These are phyloP conservation scores for Plectranthus barbatus DNA, from an alignment of 257 asterid species.

Conservation along the genomic window DNA sequence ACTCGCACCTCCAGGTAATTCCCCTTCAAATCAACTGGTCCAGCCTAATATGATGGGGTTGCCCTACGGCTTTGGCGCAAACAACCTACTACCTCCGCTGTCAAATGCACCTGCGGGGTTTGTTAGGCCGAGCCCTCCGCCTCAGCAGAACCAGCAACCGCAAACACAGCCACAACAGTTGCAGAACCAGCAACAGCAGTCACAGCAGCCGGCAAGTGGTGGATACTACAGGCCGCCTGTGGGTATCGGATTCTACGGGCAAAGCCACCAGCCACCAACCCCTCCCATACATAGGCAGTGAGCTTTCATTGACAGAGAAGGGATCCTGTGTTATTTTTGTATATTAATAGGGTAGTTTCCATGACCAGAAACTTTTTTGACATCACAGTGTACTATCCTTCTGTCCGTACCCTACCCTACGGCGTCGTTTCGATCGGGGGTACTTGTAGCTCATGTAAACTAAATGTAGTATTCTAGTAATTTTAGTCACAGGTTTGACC, in stretches of 20 bases:
- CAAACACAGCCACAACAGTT: slow-evolving; percentile 17
- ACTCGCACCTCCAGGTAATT: slow-evolving; percentile 25
- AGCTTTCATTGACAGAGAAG: slow-evolving; percentile 12
- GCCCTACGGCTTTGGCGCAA: slow-evolving; percentile 48
- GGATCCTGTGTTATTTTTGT: slow-evolving; percentile 32
- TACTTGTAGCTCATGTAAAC: slow-evolving; percentile 34
- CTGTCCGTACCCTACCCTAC: background rate
- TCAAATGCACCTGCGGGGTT: slow-evolving; percentile 35
- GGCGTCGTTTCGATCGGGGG: background rate
- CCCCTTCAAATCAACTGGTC: slow-evolving; percentile 19
- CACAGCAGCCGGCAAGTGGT: slow-evolving; percentile 37
- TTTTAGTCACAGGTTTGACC: slow-evolving; percentile 40
- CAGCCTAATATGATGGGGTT: slow-evolving; percentile 27
- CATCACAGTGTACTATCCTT: slow-evolving; percentile 14
- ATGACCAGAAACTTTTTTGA: slow-evolving; percentile 12
- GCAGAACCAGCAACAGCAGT: no score
- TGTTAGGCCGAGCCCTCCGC: slow-evolving; percentile 42
- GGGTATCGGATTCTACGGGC: slow-evolving; percentile 81
- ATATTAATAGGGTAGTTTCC: slow-evolving; percentile 25
- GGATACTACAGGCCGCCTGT: slow-evolving; percentile 65
- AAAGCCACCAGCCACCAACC: slow-evolving; percentile 70
- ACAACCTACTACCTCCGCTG: slow-evolving; percentile 38
- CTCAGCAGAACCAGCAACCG: slow-evolving; percentile 31
- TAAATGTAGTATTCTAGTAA: slow-evolving; percentile 34
- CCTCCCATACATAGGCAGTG: slow-evolving; percentile 84